phyloP scores from a whole-genome alignment of 2,329 filamentous ascomycete genomes.

The Aureobasidium pullulans region DNA sequence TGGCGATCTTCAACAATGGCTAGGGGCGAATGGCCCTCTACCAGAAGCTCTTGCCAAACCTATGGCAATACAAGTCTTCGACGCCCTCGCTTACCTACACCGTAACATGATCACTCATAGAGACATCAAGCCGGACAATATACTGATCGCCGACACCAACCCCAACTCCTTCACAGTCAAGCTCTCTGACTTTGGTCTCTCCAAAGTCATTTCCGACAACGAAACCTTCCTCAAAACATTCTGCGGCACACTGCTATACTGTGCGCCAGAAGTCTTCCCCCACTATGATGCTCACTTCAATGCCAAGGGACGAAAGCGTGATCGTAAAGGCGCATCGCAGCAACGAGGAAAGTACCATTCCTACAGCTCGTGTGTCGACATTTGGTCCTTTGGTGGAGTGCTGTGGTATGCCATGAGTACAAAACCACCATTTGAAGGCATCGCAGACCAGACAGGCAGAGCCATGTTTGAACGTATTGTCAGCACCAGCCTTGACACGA shows the following conservation, averaged over 20 bases:
- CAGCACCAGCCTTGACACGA: slow-evolving; percentile 61
- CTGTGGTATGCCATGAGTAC: slow-evolving; percentile 79
- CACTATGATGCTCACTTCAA: slow-evolving; percentile 62
- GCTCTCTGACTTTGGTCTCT: slow-evolving; percentile 91
- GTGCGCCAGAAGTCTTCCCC: slow-evolving; percentile 92
- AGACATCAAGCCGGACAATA: slow-evolving; percentile 99
- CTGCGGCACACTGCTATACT: slow-evolving; percentile 91
- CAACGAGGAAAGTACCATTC: slow-evolving; percentile 44
- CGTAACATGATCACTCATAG: slow-evolving; percentile 85
- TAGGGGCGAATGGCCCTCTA: slow-evolving; percentile 56
- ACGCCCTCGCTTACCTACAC: slow-evolving; percentile 81
- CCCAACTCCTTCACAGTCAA: slow-evolving; percentile 67
- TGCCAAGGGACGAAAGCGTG: slow-evolving; percentile 48
- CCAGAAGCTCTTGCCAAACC: slow-evolving; percentile 60
- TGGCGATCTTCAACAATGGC: slow-evolving; percentile 73
- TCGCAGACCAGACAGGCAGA: slow-evolving; percentile 65
- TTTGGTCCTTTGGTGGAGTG: slow-evolving; percentile 93
- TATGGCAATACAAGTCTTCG: slow-evolving; percentile 69
- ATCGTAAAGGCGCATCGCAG: slow-evolving; percentile 43
- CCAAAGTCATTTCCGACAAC: slow-evolving; percentile 77
- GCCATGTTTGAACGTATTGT: slow-evolving; percentile 83
- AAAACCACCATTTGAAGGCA: slow-evolving; percentile 72
- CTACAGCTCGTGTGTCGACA: slow-evolving; percentile 87
- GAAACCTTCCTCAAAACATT: slow-evolving; percentile 94
- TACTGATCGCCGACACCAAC: slow-evolving; percentile 66